Conservation (phyloP, 2,329 filamentous ascomycete species). For the Laburnicola sp. region DNA sequence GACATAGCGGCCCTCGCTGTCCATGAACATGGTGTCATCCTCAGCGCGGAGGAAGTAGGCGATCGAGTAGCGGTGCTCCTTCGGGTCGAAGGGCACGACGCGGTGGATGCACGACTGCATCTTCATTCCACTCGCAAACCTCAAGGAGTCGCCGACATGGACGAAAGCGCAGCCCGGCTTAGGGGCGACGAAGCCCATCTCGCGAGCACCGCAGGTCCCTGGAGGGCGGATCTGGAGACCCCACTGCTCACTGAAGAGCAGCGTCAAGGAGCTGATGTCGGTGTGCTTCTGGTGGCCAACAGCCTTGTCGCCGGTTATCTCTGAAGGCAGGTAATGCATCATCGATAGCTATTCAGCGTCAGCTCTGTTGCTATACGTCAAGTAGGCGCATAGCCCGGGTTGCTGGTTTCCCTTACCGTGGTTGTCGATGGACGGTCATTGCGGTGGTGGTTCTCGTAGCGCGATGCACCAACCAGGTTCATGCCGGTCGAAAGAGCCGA, state of each 20-base stretch:
- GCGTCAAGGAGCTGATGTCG: constrained; percentile 36
- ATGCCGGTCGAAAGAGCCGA: constrained; percentile 48
- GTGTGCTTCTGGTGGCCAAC: constrained; percentile 40
- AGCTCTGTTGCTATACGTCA: background rate
- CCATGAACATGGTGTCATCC: constrained; percentile 60
- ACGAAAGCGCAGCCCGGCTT: constrained; percentile 57
- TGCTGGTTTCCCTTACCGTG: constrained; percentile 20
- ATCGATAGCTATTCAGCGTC: constrained; percentile 25
- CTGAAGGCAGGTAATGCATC: constrained; percentile 40
- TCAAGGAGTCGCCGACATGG: constrained; percentile 63
- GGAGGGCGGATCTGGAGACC: constrained; percentile 61
- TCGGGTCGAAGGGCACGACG: constrained; percentile 57
- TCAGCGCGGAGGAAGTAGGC: constrained; percentile 63
- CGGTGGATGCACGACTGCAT: constrained; percentile 62
- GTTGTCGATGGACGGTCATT: constrained; percentile 38
- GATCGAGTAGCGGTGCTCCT: constrained; percentile 61
- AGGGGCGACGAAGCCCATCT: constrained; percentile 52
- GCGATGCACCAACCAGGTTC: constrained; percentile 27
- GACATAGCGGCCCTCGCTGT: constrained; percentile 58
- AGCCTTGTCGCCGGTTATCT: constrained; percentile 24
- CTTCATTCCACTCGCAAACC: constrained; percentile 58
- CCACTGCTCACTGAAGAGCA: constrained; percentile 58
- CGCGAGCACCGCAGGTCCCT: constrained; percentile 42
- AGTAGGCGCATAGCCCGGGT: background rate
- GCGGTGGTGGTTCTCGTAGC: constrained; percentile 38